Base-by-base conservation (phyloP, 1,284 basidiomycete species). In the Cryptococcus sp. region DNA sequence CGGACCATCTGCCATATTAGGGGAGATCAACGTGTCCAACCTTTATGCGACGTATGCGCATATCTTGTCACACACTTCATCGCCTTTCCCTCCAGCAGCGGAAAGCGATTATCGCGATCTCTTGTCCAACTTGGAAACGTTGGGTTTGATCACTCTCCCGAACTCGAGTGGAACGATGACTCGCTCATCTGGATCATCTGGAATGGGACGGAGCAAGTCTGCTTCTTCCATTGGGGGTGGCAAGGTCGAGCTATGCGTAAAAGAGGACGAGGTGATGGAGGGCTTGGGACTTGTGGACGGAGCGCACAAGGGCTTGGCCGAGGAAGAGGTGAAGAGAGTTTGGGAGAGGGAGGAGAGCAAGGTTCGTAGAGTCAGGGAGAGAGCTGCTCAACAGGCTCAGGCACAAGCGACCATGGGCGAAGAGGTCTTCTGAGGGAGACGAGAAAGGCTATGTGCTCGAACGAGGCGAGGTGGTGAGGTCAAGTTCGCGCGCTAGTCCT, bases 51-150 rank as follows among this genome's bases (percentile, higher is more conserved):
- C 75, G 1, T 79, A 79, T 58, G 59, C 68, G 16, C 63, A 71
- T 37, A 50, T 79, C 5, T 65, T 79, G 1, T 64, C 57, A 13
- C 72, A 78, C 58, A 45, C 53, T 10, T 53, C 62, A 0, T 61
- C 64, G 4, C 75, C 76, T 4, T 72, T 76, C 68, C 73, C 75
- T 5, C 77, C 77, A 2, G 68, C 73, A 1, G 61, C 74, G 17
- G 76, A 78, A 59, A 66, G 69, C 29, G 77, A 79, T 64, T 79
- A 76, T 55, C 66, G 74, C 49, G 77, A 79, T 60, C 58, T 79
- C 23, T 57, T 79, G 2, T 73, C 72, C 46, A 77, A 76, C 58
- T 69, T 77, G 43, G 76, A 79, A 57, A 72, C 70, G 3, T 61
- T 78, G 13, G 77, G 77, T 22, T 54, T 79, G 25, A 60, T 79